phyloP scores from a whole-genome alignment of 2,329 filamentous ascomycete genomes.

The Ophiostoma populinum region DNA sequence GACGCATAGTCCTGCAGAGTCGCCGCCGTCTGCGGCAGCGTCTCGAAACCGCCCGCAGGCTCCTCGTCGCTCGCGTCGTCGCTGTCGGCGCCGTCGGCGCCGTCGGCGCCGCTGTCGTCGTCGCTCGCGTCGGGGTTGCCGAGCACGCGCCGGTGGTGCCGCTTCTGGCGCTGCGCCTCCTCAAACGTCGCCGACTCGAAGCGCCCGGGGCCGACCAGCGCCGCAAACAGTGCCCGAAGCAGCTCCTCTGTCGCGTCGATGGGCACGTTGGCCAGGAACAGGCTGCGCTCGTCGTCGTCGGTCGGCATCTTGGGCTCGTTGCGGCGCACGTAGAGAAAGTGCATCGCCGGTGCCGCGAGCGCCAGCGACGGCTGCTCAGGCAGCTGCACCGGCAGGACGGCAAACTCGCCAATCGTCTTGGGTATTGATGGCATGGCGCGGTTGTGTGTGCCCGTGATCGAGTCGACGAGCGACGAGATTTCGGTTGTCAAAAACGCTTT shows the following conservation, averaged over 20 bases:
- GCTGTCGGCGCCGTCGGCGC: neutral
- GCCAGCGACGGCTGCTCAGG: constrained; percentile 43
- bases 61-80: neutral
- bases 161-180: constrained; percentile 27
- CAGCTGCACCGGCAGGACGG: constrained; percentile 50
- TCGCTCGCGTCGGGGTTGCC: neutral
- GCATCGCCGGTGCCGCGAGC: constrained; percentile 37
- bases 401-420: constrained; percentile 38
- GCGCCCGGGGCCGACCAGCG: constrained; percentile 57
- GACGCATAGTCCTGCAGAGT: too few species aligned
- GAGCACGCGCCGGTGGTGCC: neutral
- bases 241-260: constrained; percentile 65
- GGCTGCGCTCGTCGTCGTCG: constrained; percentile 54
- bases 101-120: neutral
- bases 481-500: neutral
- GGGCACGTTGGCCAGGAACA: constrained; percentile 86
- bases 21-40: too few species aligned
- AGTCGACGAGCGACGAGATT: neutral
- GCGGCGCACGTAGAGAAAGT: constrained; percentile 74
- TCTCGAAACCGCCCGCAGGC: neutral
- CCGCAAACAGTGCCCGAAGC: constrained; percentile 57
- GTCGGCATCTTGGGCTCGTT: constrained; percentile 68
- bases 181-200: constrained; percentile 70
- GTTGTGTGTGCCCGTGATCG: neutral
- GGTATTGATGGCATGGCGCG: constrained; percentile 18